Evolutionary conservation across 179 eudicot genomes (phyloP).

Genomic region (Camellia oleifera): DNA sequence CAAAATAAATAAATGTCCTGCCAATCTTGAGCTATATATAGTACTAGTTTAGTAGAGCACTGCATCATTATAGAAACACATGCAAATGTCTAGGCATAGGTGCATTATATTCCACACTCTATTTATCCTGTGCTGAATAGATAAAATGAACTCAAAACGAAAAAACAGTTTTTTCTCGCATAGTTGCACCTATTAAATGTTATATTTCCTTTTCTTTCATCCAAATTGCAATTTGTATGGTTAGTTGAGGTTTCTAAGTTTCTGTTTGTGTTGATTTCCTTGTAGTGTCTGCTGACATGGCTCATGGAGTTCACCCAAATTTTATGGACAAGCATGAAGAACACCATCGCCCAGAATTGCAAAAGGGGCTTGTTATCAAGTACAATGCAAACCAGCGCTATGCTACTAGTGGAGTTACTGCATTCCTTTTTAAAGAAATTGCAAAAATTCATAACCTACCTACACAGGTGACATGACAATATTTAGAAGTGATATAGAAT

Average conservation of each 20-base stretch:
- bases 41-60: too few relatives aligned
- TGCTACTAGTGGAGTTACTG: constrained; percentile 94
- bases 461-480: constrained; percentile 57
- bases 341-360: constrained; percentile 86
- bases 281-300: constrained; percentile 97
- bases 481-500: too few relatives aligned
- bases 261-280: constrained; percentile 6
- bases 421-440: constrained; percentile 91
- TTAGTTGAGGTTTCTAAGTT: not conserved
- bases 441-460: constrained; percentile 83
- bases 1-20: too few relatives aligned
- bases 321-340: constrained; percentile 91
- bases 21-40: too few relatives aligned
- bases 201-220: not conserved
- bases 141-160: not conserved
- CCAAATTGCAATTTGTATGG: not conserved
- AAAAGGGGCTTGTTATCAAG: constrained; percentile 92
- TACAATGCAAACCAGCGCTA: constrained; percentile 97
- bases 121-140: too few relatives aligned
- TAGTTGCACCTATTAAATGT: not conserved
- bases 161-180: not conserved
- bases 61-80: too few relatives aligned
- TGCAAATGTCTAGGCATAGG: too few relatives aligned
- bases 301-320: constrained; percentile 98
- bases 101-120: too few relatives aligned